These are phyloP conservation scores for Hepatocystis sp. DNA, from an alignment of 169 alveolate species.

Conservation along the genomic window DNA sequence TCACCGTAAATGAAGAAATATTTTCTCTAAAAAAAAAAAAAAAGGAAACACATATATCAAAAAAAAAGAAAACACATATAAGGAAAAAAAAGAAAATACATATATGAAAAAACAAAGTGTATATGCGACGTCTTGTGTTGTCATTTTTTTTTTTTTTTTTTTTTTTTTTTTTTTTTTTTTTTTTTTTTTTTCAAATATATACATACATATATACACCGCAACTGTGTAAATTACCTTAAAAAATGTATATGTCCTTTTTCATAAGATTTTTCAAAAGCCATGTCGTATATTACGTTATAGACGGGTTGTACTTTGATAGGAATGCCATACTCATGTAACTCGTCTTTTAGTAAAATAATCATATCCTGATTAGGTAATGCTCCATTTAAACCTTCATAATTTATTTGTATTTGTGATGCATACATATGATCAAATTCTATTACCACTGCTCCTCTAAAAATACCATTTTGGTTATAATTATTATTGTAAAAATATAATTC, in stretches of 20 bases:
- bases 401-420: constrained; percentile 65
- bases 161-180: too few relatives aligned
- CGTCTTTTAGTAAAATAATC: constrained; percentile 36
- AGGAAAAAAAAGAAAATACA: neutral
- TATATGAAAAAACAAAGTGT: neutral
- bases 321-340: constrained; percentile 31
- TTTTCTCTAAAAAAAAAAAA: constrained; percentile 41
- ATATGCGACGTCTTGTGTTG: neutral
- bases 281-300: constrained; percentile 19
- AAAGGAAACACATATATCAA: neutral
- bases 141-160: neutral
- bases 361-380: constrained; percentile 63
- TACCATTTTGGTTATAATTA: constrained; percentile 12
- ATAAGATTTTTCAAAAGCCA: constrained; percentile 47
- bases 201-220: neutral
- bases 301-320: constrained; percentile 48
- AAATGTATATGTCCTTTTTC: constrained; percentile 67
- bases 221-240: constrained; percentile 22
- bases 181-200: too few relatives aligned
- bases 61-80: neutral
- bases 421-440: constrained; percentile 72
- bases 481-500: constrained; percentile 26
- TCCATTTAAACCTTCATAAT: constrained; percentile 75
- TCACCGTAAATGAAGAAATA: constrained; percentile 50
- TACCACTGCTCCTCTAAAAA: constrained; percentile 47